Conservation (phyloP, 1,139 yeast genomes). For the Taphrina populina region DNA sequence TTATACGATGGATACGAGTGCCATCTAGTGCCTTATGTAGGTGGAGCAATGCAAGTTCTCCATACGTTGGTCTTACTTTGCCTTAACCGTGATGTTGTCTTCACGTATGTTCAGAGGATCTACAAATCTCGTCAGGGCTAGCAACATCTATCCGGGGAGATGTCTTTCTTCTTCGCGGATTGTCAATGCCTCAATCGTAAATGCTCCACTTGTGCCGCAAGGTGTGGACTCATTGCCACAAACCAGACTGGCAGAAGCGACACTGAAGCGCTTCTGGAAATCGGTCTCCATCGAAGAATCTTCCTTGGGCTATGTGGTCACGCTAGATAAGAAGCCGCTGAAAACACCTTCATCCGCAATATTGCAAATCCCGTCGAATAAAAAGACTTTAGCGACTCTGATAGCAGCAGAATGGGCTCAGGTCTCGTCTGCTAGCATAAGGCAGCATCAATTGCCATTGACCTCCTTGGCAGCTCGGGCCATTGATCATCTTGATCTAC, state of each 20-base stretch:
- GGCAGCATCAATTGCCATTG: constrained; percentile 77
- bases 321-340: constrained; percentile 70
- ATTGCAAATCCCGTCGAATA: constrained; percentile 60
- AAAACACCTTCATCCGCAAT: constrained; percentile 82
- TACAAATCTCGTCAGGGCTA: no score
- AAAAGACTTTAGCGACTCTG: constrained; percentile 66
- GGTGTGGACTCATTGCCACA: constrained; percentile 5
- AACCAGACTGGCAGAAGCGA: constrained; percentile 68
- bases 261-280: constrained; percentile 81
- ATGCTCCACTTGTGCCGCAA: neutral
- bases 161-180: no score
- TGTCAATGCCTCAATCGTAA: constrained; percentile 10
- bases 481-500: constrained; percentile 54
- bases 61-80: no score
- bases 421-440: constrained; percentile 67
- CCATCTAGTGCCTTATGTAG: no score
- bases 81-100: no score
- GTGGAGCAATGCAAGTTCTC: no score
- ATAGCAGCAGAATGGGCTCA: constrained; percentile 86
- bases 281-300: constrained; percentile 49
- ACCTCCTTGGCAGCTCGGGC: constrained; percentile 86
- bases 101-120: no score
- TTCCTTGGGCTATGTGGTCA: constrained; percentile 52
- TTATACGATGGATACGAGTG: no score
- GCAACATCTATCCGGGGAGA: no score